Evolutionary conservation across 1,284 basidiomycete species (phyloP).

Genomic region (Chiua sp.): DNA sequence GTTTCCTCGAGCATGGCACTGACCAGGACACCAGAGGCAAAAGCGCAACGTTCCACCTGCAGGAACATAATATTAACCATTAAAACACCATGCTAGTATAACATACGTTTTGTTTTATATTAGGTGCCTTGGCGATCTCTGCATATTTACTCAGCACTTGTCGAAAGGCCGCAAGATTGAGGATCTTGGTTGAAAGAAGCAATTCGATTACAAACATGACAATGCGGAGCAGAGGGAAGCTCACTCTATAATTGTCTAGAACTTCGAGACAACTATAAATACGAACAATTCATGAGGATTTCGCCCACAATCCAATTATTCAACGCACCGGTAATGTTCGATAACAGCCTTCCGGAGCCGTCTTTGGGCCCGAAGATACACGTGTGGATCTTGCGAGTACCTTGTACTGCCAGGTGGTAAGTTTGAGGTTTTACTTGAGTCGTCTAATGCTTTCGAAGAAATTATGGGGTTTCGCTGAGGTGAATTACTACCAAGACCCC

Average conservation of each 20-base stretch:
- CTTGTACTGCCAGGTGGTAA: not conserved
- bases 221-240: constrained; percentile 32
- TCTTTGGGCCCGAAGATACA: constrained; percentile 84
- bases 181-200: constrained; percentile 52
- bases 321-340: constrained; percentile 78
- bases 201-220: not conserved
- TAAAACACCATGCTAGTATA: not conserved
- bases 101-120: constrained; percentile 70
- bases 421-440: too few relatives aligned
- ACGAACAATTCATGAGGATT: constrained; percentile 11
- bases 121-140: constrained; percentile 76
- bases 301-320: not conserved
- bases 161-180: constrained; percentile 90
- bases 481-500: not conserved
- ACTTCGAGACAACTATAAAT: constrained; percentile 68
- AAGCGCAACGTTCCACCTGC: constrained; percentile 66
- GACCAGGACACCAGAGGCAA: constrained; percentile 68
- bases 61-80: not conserved
- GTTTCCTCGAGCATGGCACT: constrained; percentile 73
- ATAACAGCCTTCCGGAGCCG: constrained; percentile 82
- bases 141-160: constrained; percentile 96
- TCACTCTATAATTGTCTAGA: constrained; percentile 85
- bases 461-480: too few relatives aligned
- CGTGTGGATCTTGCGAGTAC: constrained; percentile 63
- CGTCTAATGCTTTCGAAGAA: not conserved